phyloP scores from a whole-genome alignment of 2,329 filamentous ascomycete species.

The Fusarium vanettenii region DNA sequence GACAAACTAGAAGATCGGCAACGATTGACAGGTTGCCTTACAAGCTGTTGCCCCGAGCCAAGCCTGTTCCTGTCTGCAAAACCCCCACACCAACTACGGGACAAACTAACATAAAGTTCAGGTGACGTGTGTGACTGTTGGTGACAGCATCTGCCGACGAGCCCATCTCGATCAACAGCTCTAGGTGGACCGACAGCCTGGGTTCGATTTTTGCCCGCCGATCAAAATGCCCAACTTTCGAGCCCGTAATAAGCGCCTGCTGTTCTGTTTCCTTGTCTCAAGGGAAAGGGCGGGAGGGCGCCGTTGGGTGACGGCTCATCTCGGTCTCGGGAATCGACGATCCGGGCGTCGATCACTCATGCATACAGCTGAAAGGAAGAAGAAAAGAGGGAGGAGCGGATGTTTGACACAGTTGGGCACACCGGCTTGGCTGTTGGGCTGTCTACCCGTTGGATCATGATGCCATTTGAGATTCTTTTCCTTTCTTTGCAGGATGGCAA shows the following conservation, averaged over 20 bases:
- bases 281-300: conserved; percentile 3
- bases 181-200: conserved; percentile 5
- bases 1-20: neutral
- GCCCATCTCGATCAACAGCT: neutral
- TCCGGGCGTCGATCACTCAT: conserved; percentile 33
- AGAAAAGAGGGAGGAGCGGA: neutral
- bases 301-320: conserved; percentile 15
- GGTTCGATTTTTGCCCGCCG: neutral
- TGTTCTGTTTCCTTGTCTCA: neutral
- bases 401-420: neutral
- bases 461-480: neutral
- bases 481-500: neutral
- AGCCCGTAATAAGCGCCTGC: neutral
- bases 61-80: neutral
- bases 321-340: conserved; percentile 36
- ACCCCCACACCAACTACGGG: neutral
- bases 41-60: neutral
- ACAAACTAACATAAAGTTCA: neutral
- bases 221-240: conserved; percentile 10
- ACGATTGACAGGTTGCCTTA: neutral
- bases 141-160: neutral
- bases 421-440: neutral
- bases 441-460: neutral
- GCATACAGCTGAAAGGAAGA: conserved; percentile 5
- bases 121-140: neutral